Conservation (phyloP, 139 green algal species). For the Closterium sp. region DNA sequence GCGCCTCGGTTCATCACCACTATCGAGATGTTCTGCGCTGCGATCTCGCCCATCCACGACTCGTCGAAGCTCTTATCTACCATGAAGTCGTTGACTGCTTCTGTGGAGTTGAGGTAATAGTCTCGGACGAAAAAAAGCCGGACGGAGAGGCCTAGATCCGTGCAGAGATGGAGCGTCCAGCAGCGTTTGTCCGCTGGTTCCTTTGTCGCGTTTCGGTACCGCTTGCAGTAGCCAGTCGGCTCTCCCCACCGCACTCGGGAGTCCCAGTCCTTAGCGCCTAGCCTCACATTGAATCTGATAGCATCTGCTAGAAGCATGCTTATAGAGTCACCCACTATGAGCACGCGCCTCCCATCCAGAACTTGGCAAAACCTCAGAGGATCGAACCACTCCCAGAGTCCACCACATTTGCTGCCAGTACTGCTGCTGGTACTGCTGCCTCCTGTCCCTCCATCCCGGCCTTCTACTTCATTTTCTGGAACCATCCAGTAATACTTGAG, state of each 20-base stretch:
- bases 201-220: background rate
- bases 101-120: background rate
- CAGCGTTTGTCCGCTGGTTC: background rate
- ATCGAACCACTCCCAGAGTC: background rate
- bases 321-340: background rate
- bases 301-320: background rate
- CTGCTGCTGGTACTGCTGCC: too few species aligned
- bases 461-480: background rate
- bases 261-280: background rate
- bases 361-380: background rate
- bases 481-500: background rate
- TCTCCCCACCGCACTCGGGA: background rate
- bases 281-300: background rate
- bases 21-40: background rate
- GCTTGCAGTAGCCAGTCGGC: background rate
- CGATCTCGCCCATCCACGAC: background rate
- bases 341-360: background rate
- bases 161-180: background rate
- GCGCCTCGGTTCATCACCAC: background rate
- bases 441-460: background rate
- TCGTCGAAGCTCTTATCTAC: background rate
- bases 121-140: background rate
- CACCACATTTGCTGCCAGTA: background rate
- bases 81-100: background rate
- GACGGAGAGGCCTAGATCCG: background rate